Base-by-base conservation (phyloP, 2,329 filamentous ascomycete genomes). In the Fusarium staphyleae region DNA sequence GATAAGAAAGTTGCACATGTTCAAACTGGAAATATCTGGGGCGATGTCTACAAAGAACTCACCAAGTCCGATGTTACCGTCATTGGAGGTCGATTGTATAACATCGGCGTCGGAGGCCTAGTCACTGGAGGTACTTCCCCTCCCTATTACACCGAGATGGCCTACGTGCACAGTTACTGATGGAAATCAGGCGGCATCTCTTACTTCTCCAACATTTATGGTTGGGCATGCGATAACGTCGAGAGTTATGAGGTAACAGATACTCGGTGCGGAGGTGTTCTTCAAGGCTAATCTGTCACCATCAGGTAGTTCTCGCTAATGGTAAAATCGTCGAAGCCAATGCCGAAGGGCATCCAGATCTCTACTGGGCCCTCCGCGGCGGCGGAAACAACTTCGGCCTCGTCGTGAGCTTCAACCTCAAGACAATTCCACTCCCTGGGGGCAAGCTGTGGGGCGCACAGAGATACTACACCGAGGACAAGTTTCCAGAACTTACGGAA, bases 41-140 rank as follows among this genome's bases (percentile, higher is more conserved):
- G 60, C 2, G 55, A 69, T 9, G 75, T 79, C 0, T 80, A 77
- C 48, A 45, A 61, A 10, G 34, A 60, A 12, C 66, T 80, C 0
- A 69, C 73, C 10, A 36, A 61, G 9, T 50, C 69, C 3, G 67
- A 67, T 5, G 42, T 77, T 0, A 69, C 70, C 3, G 73, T 75
- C 5, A 57, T 70, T 2, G 77, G 77, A 12, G 78, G 75, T 3
- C 69, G 77, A 13, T 66, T 74, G 14, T 68, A 69, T 1, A 63
- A 65, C 6, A 73, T 79, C n/a, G 76, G 75, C 10, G 75, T 77
- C 6, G 71, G 73, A 4, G 77, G 77, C 2, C 65, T 77, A 19
- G 60, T 72, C 3, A 68, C 75, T 2, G 75, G 75, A 22, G 67
- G 68, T 67, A 45, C 30, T 24, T 24, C 5, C 4, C 7, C 22